These are phyloP conservation scores for Linnemannia schmuckeri DNA, from an alignment of 192 early-diverging fungal species.

Conservation along the genomic window DNA sequence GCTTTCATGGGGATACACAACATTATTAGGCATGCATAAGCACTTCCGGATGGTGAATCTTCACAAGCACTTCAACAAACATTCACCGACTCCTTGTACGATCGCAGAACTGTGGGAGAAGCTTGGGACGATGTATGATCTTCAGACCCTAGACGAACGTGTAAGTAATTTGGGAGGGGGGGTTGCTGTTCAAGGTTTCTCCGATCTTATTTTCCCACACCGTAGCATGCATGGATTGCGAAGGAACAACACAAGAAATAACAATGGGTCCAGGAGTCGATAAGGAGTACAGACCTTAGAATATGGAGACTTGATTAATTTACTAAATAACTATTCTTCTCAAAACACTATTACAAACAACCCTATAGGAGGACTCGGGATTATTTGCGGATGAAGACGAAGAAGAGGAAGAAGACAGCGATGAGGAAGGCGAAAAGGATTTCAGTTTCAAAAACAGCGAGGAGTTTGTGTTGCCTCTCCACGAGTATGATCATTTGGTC, in stretches of 20 bases:
- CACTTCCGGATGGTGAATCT: slow-evolving; percentile 69
- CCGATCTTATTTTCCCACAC: background rate
- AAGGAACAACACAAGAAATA: no score
- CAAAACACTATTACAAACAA: background rate
- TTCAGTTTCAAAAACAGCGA: slow-evolving; percentile 54
- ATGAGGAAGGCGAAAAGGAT: slow-evolving; percentile 29
- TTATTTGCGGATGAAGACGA: slow-evolving; percentile 32
- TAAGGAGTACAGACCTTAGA: no score
- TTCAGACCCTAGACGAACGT: slow-evolving; percentile 63
- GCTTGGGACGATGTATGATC: slow-evolving; percentile 59
- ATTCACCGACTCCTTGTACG: slow-evolving; percentile 53
- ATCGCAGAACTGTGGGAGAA: slow-evolving; percentile 64
- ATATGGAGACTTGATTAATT: no score
- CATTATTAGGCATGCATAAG: slow-evolving; percentile 62
- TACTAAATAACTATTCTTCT: background rate
- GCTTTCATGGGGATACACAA: background rate
- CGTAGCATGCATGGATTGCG: no score
- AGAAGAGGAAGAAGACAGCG: slow-evolving; percentile 32
- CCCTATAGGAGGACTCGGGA: slow-evolving; percentile 49
- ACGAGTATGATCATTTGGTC: slow-evolving; percentile 64
- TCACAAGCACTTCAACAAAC: slow-evolving; percentile 62
- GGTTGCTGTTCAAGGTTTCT: background rate
- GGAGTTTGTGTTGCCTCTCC: slow-evolving; percentile 63
- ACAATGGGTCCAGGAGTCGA: no score
- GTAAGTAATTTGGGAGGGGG: slow-evolving; percentile 41